phyloP scores from a whole-genome alignment of 129 eudicot genomes.

The Gnaphalium uliginosum region DNA sequence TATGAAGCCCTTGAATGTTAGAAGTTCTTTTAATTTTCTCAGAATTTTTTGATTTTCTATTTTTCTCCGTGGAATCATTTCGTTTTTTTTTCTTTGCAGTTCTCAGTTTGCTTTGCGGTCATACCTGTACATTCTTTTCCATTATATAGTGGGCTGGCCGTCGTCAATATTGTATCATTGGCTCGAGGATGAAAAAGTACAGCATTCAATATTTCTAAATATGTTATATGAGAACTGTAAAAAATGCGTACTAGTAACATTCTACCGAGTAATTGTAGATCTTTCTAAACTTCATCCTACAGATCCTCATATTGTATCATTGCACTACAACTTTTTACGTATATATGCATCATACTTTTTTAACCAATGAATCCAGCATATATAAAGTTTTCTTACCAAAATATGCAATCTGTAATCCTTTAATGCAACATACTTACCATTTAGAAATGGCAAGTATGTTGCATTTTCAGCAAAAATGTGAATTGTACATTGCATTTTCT shows the following conservation, averaged over 20 bases:
- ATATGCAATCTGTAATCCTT: too few relatives aligned
- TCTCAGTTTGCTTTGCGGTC: constrained; percentile 89
- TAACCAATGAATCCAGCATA: too few relatives aligned
- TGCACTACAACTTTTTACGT: too few relatives aligned
- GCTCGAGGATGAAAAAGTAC: constrained; percentile 84
- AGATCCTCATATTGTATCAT: not conserved
- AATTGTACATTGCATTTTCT: too few relatives aligned
- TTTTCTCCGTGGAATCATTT: not conserved
- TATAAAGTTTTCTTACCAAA: too few relatives aligned
- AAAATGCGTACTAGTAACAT: not conserved
- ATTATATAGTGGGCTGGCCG: constrained; percentile 76
- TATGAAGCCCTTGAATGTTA: constrained; percentile 11
- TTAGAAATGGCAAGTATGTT: too few relatives aligned
- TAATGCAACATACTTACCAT: too few relatives aligned
- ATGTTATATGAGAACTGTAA: not conserved
- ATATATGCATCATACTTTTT: too few relatives aligned
- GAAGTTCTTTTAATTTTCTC: not conserved
- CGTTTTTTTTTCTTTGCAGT: constrained; percentile 45
- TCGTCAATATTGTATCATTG: constrained; percentile 67
- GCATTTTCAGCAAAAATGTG: too few relatives aligned
- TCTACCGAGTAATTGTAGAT: not conserved
- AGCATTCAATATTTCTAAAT: not conserved
- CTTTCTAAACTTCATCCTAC: not conserved
- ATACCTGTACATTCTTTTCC: constrained; percentile 78
- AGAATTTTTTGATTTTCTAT: not conserved